Evolutionary conservation across 306 rosid species (phyloP).

Genomic region (Cicer cuneatum): DNA sequence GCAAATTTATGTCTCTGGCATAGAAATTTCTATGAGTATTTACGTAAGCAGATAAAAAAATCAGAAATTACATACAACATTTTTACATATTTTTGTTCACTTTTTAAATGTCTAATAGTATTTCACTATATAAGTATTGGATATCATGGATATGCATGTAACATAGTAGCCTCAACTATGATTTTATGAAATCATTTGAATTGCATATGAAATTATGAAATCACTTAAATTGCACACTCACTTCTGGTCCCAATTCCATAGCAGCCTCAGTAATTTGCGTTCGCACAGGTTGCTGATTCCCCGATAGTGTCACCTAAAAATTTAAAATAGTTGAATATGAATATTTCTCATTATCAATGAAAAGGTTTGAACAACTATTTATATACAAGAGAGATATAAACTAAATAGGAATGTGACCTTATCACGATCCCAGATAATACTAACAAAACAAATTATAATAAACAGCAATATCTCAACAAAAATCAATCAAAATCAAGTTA

Average conservation of each 20-base stretch:
- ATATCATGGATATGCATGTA: constrained; percentile 10
- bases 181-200: constrained; percentile 4
- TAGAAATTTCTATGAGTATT: neutral
- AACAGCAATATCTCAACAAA: too few species aligned
- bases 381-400: too few species aligned
- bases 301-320: constrained; percentile 77
- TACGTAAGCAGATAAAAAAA: constrained; percentile 16
- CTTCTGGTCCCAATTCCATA: constrained; percentile 89
- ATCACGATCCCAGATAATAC: too few species aligned
- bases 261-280: constrained; percentile 91
- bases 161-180: neutral
- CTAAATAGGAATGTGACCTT: too few species aligned
- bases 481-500: too few species aligned
- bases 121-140: neutral
- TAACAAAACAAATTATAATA: too few species aligned
- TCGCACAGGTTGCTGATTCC: constrained; percentile 83
- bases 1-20: neutral
- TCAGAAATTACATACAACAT: constrained; percentile 5
- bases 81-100: constrained; percentile 22
- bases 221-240: constrained; percentile 44
- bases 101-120: neutral
- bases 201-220: neutral
- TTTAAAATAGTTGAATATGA: constrained; percentile 2
- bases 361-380: too few species aligned
- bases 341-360: too few species aligned